Percentiles rank a stretch among this genome's conserved stretches.
Evolutionary conservation across 768 basidiomycete genomes (phyloP).

Genomic region (Sporobolomyces pararoseus): DNA sequence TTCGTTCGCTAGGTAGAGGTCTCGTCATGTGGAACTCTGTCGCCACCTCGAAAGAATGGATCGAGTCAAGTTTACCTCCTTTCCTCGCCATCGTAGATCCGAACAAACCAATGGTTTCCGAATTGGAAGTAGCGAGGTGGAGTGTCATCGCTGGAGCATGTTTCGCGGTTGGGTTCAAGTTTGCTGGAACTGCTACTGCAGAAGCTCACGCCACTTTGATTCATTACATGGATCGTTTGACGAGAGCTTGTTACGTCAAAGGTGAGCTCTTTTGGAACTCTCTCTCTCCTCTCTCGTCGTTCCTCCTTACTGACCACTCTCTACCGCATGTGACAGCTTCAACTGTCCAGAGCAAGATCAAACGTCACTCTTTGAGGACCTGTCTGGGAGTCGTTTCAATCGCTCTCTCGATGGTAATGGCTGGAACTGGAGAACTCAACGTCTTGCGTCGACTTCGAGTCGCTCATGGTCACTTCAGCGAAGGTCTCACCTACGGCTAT

Average conservation of each 20-base stretch:
- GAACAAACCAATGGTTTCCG: constrained; percentile 63
- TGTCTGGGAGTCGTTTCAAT: constrained; percentile 83
- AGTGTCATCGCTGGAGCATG: constrained; percentile 87
- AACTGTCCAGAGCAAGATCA: constrained; percentile 81
- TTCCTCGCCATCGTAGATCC: constrained; percentile 58
- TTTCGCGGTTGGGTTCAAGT: constrained; percentile 86
- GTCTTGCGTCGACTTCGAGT: constrained; percentile 80
- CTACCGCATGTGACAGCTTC: too few relatives aligned
- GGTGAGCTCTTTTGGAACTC: constrained; percentile 54
- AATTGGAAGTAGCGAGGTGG: constrained; percentile 77
- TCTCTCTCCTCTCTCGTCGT: too few relatives aligned
- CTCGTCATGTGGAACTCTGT: constrained; percentile 86
- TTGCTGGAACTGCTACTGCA: constrained; percentile 85
- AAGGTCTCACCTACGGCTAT: constrained; percentile 62
- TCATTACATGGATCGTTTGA: constrained; percentile 74
- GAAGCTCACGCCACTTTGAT: constrained; percentile 81
- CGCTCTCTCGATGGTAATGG: constrained; percentile 88
- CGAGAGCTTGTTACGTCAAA: constrained; percentile 63
- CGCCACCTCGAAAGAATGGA: constrained; percentile 55
- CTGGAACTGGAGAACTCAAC: constrained; percentile 90
- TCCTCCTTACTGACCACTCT: too few relatives aligned
- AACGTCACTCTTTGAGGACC: constrained; percentile 78
- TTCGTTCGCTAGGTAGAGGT: constrained; percentile 70
- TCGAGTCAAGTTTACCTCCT: constrained; percentile 61
- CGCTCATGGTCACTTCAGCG: constrained; percentile 79